These are phyloP conservation scores for Ceriops zippeliana DNA, from an alignment of 345 rosid genomes.

Conservation along the genomic window DNA sequence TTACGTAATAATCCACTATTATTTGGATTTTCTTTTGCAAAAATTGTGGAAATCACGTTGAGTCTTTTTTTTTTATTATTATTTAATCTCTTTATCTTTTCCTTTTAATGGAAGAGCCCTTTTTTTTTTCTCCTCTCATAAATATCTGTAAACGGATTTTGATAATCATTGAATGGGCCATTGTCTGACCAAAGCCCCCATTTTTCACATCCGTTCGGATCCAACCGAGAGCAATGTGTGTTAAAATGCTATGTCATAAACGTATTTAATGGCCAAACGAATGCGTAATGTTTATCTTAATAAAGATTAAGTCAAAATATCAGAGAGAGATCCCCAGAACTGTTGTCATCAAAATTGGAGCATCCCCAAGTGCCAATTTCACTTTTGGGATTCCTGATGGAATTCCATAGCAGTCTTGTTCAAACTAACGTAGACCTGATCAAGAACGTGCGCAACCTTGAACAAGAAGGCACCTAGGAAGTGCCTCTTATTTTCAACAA, in stretches of 20 bases:
- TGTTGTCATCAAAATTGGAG: neutral
- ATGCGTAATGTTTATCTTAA: too few relatives aligned
- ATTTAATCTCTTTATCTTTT: too few relatives aligned
- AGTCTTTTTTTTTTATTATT: too few relatives aligned
- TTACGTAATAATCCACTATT: neutral
- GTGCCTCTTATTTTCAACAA: too few relatives aligned
- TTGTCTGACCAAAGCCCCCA: too few relatives aligned
- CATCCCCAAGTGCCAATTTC: neutral
- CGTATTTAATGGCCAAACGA: too few relatives aligned
- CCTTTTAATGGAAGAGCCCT: too few relatives aligned
- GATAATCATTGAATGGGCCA: neutral
- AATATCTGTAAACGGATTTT: too few relatives aligned
- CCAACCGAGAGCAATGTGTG: neutral
- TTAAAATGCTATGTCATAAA: neutral
- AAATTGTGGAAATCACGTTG: too few relatives aligned
- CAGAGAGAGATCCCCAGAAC: neutral
- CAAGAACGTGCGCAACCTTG: constrained; percentile 1
- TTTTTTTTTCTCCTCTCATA: too few relatives aligned
- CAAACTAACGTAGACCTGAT: constrained; percentile 1
- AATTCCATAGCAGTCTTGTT: neutral
- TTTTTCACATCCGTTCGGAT: too few relatives aligned
- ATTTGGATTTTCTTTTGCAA: too few relatives aligned
- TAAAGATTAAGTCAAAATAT: neutral
- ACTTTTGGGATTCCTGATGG: constrained; percentile 8
- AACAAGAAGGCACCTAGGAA: neutral